A percentile compares a stretch with the other conserved stretches of the same genome.
Conservation (phyloP, 345 rosid genomes). For the Noccaea bulbosa region DNA sequence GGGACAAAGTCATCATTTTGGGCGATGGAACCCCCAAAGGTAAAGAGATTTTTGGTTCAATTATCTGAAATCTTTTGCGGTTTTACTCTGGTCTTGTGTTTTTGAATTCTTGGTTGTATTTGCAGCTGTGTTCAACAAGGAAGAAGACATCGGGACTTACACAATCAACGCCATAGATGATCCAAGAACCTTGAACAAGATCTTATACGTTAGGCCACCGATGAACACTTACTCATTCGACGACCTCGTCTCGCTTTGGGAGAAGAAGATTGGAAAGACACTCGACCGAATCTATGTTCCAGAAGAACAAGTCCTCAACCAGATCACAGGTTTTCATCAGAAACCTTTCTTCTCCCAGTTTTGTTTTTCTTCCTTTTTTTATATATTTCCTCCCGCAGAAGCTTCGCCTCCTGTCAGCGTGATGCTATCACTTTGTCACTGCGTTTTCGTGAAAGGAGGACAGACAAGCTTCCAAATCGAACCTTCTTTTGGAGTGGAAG, state of each 20-base stretch:
- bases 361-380: neutral
- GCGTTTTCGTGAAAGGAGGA: slow-evolving; percentile 58
- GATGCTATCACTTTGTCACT: slow-evolving; percentile 46
- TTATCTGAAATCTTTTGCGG: too few species aligned
- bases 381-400: slow-evolving; percentile 38
- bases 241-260: slow-evolving; percentile 65
- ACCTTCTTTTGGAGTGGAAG: slow-evolving; percentile 57
- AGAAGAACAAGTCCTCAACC: slow-evolving; percentile 58
- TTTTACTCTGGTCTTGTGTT: neutral
- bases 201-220: slow-evolving; percentile 54
- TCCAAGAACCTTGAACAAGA: slow-evolving; percentile 63
- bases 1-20: slow-evolving; percentile 53
- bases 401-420: slow-evolving; percentile 46
- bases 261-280: slow-evolving; percentile 59
- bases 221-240: slow-evolving; percentile 56
- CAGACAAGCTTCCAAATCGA: slow-evolving; percentile 56
- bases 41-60: slow-evolving; percentile 3
- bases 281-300: slow-evolving; percentile 54
- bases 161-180: slow-evolving; percentile 61
- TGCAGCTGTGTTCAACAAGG: slow-evolving; percentile 56
- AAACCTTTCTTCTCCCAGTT: neutral
- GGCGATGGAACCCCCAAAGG: slow-evolving; percentile 68
- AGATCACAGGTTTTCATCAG: slow-evolving; percentile 48
- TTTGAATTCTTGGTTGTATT: neutral
- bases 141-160: slow-evolving; percentile 55